Percentiles rank a stretch among this genome's conserved stretches.
These are phyloP conservation scores for Digitaria exilis DNA, from an alignment of 202 grass and related monocot species.

Conservation along the genomic window DNA sequence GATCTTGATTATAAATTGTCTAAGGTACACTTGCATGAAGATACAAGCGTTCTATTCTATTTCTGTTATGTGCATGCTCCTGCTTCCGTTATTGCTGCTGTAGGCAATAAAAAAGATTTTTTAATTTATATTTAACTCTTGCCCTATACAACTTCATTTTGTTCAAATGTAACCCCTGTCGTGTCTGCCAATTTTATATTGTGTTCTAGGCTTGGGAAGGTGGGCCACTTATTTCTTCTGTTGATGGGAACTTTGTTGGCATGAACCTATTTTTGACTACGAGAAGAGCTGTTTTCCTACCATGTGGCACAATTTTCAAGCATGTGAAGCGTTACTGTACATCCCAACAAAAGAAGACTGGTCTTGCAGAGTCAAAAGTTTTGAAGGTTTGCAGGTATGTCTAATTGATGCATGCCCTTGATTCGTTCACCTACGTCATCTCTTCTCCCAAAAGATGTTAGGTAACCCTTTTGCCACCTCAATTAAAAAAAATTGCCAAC, in stretches of 20 bases:
- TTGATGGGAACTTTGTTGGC: slow-evolving; percentile 6
- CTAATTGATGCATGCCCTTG: slow-evolving; percentile 9
- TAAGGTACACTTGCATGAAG: slow-evolving; percentile 6
- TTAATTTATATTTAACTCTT: slow-evolving; percentile 14
- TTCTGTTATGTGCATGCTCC: neutral
- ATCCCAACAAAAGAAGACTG: neutral
- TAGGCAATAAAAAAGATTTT: neutral
- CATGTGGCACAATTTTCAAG: neutral
- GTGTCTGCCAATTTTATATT: neutral
- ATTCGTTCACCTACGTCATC: neutral
- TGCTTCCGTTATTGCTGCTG: neutral
- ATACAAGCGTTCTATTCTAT: neutral
- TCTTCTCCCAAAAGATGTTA: neutral
- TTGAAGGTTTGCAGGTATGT: neutral
- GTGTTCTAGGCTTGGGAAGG: neutral
- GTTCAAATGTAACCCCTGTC: neutral
- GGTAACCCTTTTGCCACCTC: neutral
- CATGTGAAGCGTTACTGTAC: neutral
- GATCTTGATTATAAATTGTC: neutral
- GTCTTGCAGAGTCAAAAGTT: neutral
- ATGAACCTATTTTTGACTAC: slow-evolving; percentile 9
- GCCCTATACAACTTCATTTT: slow-evolving; percentile 9
- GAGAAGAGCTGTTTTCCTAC: neutral
- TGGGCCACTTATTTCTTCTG: neutral
- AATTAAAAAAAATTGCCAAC: neutral